These are phyloP conservation scores for Thelonectria olida DNA, from an alignment of 2,329 filamentous ascomycete species.

Conservation along the genomic window DNA sequence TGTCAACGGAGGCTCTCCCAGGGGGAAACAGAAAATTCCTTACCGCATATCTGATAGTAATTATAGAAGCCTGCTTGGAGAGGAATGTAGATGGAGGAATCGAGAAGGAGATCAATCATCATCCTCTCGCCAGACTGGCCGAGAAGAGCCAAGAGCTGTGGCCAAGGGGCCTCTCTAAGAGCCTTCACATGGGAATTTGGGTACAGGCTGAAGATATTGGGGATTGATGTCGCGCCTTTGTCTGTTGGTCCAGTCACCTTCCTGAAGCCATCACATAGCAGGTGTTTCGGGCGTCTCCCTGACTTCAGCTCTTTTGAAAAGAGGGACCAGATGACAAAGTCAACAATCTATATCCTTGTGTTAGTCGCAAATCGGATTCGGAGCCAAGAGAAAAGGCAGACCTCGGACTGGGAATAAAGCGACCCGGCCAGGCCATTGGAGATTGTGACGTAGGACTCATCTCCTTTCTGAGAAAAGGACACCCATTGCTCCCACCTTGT, in stretches of 20 bases:
- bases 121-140: constrained; percentile 79
- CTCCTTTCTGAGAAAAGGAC: constrained; percentile 69
- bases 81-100: constrained; percentile 78
- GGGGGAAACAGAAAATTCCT: constrained; percentile 31
- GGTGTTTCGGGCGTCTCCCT: constrained; percentile 68
- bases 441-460: constrained; percentile 65
- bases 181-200: constrained; percentile 75
- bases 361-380: constrained; percentile 16
- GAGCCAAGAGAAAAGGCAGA: constrained; percentile 43
- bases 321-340: constrained; percentile 80
- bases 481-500: constrained; percentile 64
- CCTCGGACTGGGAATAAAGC: constrained; percentile 70
- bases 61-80: constrained; percentile 70
- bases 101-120: constrained; percentile 79
- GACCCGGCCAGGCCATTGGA: constrained; percentile 56
- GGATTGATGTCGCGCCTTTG: constrained; percentile 58
- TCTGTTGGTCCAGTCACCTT: constrained; percentile 50
- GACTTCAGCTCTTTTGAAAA: constrained; percentile 67
- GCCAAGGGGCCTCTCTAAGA: constrained; percentile 79
- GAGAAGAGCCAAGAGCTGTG: constrained; percentile 75
- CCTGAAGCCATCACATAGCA: constrained; percentile 86
- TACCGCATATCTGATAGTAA: constrained; percentile 83
- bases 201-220: constrained; percentile 70
- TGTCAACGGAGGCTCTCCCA: neutral
- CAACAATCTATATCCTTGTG: constrained; percentile 68